phyloP scores from a whole-genome alignment of 164 flowering plant genomes.

The Cinnamomum micranthum region DNA sequence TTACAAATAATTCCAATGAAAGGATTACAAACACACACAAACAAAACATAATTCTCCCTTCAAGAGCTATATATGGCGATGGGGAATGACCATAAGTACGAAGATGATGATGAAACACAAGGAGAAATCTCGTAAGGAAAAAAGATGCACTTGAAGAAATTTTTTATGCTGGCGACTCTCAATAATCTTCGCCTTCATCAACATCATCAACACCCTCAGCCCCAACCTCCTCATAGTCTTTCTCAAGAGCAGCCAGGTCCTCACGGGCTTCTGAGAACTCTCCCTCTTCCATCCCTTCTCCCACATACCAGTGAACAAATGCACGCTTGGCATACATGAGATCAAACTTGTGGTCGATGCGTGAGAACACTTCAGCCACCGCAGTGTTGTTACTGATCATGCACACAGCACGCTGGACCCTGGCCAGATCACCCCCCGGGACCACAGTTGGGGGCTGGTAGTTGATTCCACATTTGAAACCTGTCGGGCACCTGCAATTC shows the following conservation, averaged over 20 bases:
- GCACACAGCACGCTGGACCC: slow-evolving; percentile 83
- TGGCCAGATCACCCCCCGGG: slow-evolving; percentile 80
- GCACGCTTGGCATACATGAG: slow-evolving; percentile 79
- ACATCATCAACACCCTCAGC: slow-evolving; percentile 66
- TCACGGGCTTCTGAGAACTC: slow-evolving; percentile 86
- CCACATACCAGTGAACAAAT: slow-evolving; percentile 84
- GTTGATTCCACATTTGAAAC: slow-evolving; percentile 82
- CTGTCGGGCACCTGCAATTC: slow-evolving; percentile 71
- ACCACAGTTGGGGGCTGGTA: slow-evolving; percentile 79
- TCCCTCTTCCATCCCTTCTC: slow-evolving; percentile 91
- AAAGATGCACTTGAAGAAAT: background rate
- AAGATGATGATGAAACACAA: background rate
- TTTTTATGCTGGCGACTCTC: slow-evolving; percentile 2
- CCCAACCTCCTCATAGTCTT: slow-evolving; percentile 77
- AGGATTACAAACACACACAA: background rate
- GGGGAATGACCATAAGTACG: too few relatives aligned
- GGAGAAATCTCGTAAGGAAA: background rate
- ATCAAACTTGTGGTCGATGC: slow-evolving; percentile 73
- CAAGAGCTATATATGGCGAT: too few relatives aligned
- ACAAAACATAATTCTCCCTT: background rate
- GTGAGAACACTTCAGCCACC: slow-evolving; percentile 68
- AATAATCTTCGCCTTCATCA: slow-evolving; percentile 55
- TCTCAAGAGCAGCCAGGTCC: slow-evolving; percentile 81
- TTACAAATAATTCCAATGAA: background rate
- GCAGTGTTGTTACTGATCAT: slow-evolving; percentile 92